Conservation (phyloP, 1,139 yeast genomes). For the Scheffersomyces illinoinensis region DNA sequence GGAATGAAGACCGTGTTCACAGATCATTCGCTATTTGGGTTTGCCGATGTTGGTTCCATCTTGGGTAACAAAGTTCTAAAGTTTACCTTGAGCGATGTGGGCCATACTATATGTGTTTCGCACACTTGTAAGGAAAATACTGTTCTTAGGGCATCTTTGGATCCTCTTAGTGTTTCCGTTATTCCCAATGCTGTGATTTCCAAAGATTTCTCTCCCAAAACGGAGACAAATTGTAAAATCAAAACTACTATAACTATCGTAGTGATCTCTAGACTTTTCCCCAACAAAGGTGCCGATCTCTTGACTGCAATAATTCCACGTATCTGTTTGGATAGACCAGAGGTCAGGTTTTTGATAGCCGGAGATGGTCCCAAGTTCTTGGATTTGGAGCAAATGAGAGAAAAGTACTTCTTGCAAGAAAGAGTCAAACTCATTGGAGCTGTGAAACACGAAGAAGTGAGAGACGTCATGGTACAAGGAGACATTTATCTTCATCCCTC, state of each 20-base stretch:
- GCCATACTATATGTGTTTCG: conserved; percentile 92
- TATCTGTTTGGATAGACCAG: conserved; percentile 64
- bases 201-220: conserved; percentile 70
- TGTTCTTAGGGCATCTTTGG: conserved; percentile 79
- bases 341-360: conserved; percentile 81
- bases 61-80: conserved; percentile 84
- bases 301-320: conserved; percentile 83
- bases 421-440: conserved; percentile 85
- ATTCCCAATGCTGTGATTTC: conserved; percentile 96
- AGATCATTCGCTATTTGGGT: conserved; percentile 94
- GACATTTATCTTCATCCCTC: conserved; percentile 94
- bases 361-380: conserved; percentile 97
- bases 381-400: conserved; percentile 94
- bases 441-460: conserved; percentile 87
- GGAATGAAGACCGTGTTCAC: conserved; percentile 90
- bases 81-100: conserved; percentile 82
- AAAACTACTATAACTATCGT: conserved; percentile 66
- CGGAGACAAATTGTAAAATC: conserved; percentile 13
- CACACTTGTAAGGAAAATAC: conserved; percentile 97
- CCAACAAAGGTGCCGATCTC: conserved; percentile 95
- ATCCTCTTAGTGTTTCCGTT: conserved; percentile 79
- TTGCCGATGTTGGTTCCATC: conserved; percentile 81
- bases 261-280: conserved; percentile 86
- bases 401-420: conserved; percentile 80
- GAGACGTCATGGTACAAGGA: conserved; percentile 91